These are phyloP conservation scores for Albifimbria verrucaria DNA, from an alignment of 2,329 filamentous ascomycete genomes.

Conservation along the genomic window DNA sequence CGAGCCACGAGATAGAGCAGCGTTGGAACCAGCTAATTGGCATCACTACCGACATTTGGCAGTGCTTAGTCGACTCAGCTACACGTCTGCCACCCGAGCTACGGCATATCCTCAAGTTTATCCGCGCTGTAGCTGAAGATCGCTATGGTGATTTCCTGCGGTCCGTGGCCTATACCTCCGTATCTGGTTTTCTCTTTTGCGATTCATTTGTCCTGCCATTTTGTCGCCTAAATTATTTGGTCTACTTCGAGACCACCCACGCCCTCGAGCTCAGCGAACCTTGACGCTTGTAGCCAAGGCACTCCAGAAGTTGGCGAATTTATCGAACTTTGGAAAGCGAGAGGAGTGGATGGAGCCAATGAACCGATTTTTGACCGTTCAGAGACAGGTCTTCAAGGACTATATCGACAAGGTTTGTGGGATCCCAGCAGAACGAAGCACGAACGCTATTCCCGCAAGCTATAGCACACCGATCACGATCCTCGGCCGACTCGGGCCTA, in stretches of 20 bases:
- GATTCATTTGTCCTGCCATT: conserved; percentile 95
- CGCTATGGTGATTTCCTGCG: conserved; percentile 90
- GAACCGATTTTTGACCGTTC: conserved; percentile 78
- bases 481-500: conserved; percentile 72
- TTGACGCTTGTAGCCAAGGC: conserved; percentile 91
- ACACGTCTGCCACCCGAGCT: conserved; percentile 75
- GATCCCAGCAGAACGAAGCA: conserved; percentile 69
- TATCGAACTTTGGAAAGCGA: conserved; percentile 88
- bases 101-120: conserved; percentile 82
- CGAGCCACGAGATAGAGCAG: conserved; percentile 67
- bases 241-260: conserved; percentile 77
- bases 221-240: conserved; percentile 93
- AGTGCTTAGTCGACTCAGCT: conserved; percentile 73
- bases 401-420: conserved; percentile 86
- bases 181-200: conserved; percentile 92
- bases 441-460: conserved; percentile 67
- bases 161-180: conserved; percentile 87
- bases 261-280: conserved; percentile 77
- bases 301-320: conserved; percentile 84
- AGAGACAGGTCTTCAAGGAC: conserved; percentile 77
- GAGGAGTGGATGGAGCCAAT: conserved; percentile 99
- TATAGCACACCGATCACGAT: conserved; percentile 95
- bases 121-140: conserved; percentile 88
- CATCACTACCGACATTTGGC: conserved; percentile 81
- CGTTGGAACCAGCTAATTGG: conserved; percentile 79